Base-by-base conservation (phyloP, 306 rosid species). In the Trichosanthes truncata region DNA sequence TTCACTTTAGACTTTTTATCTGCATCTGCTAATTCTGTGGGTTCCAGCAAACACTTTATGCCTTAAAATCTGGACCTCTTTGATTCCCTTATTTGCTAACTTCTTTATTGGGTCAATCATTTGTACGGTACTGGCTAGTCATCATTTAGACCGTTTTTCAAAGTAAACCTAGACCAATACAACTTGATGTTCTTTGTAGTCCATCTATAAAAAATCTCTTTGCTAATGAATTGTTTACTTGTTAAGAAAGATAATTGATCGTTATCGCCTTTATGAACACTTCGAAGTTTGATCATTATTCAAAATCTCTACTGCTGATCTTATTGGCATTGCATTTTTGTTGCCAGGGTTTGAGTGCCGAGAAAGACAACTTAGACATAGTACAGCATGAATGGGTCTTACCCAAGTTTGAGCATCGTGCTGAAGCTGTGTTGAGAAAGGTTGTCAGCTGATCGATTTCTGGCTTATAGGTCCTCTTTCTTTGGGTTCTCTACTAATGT, bases 351-450 rank as follows among this genome's bases (percentile, higher is more conserved):
- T 86, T 91, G 84, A 81, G 97, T 77, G 94, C 92, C 48, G 97
- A 95, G 90, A 95, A 95, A 84, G 99, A 95, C 88, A 87, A 89
- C 83, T 94, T 95, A n/a, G 99, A 95, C 90, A 95, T 95, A 84
- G 85, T 92, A 14, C 99, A 91, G 84, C 99, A 95, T 52, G 94
- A 95, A 9, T 95, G 99, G 99, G 94, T 93, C 82, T 79, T 91
- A 10, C 96, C 92, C 8, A 93, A 91, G 83, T 90, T 91, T 8
- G 98, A 93, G 91, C 98, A 90, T 55, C 98, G 87, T 9, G 98
- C 97, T 13, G 98, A 91, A 87, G 88, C 84, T 26, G 97, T 90
- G 23, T 82, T 93, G 86, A 89, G 78, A 84, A 90, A 90, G 78
- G 62, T 84, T 21, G 78, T 84, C 81, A 75, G 79, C 65, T 93